Evolutionary conservation across 495 filamentous ascomycete species (phyloP).

Genomic region (Gamarada debralockiae): DNA sequence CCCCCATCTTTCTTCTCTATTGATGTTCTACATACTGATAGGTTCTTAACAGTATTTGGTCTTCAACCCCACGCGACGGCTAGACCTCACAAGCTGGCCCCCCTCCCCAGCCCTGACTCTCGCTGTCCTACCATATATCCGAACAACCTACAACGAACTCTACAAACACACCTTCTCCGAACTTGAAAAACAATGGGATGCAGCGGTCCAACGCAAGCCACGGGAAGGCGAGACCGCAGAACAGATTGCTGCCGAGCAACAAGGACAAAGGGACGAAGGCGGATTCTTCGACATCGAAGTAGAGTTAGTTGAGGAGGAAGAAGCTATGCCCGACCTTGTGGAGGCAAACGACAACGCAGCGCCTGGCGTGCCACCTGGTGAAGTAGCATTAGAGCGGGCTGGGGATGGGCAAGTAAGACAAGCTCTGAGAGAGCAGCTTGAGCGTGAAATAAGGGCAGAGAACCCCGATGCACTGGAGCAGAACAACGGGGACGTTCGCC

Average conservation of each 20-base stretch:
- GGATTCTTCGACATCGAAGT: constrained; percentile 40
- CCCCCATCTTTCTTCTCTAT: constrained; percentile 51
- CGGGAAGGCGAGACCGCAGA: constrained; percentile 32
- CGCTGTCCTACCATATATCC: constrained; percentile 59
- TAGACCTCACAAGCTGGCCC: constrained; percentile 51
- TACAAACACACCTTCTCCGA: constrained; percentile 55
- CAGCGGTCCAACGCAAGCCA: constrained; percentile 57
- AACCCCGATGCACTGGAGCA: background rate
- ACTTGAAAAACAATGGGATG: constrained; percentile 58
- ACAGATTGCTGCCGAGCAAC: constrained; percentile 38
- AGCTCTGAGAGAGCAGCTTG: background rate
- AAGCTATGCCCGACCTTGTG: background rate
- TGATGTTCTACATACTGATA: constrained; percentile 23
- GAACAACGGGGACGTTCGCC: background rate
- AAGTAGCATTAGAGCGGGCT: constrained; percentile 4
- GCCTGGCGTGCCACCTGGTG: background rate
- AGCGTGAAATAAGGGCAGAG: constrained; percentile 10
- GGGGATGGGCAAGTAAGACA: constrained; percentile 24
- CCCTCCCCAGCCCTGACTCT: constrained; percentile 61
- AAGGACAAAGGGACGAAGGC: constrained; percentile 31
- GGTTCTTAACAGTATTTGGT: constrained; percentile 12
- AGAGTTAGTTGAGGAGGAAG: constrained; percentile 31
- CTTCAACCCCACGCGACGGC: background rate
- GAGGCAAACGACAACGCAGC: background rate
- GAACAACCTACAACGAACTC: constrained; percentile 54